Conservation (phyloP, 1,139 yeast species). For the Lodderomyces beijingensis region DNA sequence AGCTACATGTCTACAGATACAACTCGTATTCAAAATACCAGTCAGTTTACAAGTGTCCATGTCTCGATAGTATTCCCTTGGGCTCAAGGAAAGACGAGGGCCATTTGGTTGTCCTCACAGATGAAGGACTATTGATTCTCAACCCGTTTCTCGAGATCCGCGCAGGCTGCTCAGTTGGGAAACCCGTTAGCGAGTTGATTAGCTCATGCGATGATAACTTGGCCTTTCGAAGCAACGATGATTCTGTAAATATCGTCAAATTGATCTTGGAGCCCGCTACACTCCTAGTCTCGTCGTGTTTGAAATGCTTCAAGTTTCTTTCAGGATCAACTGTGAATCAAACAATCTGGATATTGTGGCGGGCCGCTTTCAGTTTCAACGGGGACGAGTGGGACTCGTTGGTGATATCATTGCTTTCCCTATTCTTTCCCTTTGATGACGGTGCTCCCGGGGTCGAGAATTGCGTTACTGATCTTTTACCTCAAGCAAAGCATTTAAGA, state of each 20-base stretch:
- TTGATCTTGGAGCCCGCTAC: conserved; percentile 47
- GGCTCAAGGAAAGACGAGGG: conserved; percentile 36
- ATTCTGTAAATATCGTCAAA: conserved; percentile 26
- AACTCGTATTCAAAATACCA: conserved; percentile 33
- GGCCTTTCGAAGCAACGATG: conserved; percentile 20
- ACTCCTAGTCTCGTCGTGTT: conserved; percentile 36
- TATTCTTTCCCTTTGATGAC: conserved; percentile 38
- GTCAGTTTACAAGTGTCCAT: conserved; percentile 30
- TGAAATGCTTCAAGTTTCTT: conserved; percentile 48
- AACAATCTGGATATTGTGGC: conserved; percentile 61
- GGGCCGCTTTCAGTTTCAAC: conserved; percentile 41
- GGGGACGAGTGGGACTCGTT: conserved; percentile 64
- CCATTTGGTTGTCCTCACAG: conserved; percentile 35
- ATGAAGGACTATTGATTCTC: conserved; percentile 32
- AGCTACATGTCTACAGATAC: conserved; percentile 46
- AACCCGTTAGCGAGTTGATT: conserved; percentile 16
- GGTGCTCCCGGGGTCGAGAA: conserved; percentile 19
- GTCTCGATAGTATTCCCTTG: conserved; percentile 41
- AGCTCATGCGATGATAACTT: conserved; percentile 29
- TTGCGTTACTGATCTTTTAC: conserved; percentile 35
- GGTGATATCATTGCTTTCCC: conserved; percentile 46
- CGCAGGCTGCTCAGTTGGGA: conserved; percentile 31
- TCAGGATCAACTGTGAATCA: conserved; percentile 58
- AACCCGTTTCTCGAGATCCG: conserved; percentile 63
- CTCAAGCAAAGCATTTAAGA: conserved; percentile 33